These are phyloP conservation scores for Lactarius hatsudake DNA, from an alignment of 768 basidiomycete genomes.

Conservation along the genomic window DNA sequence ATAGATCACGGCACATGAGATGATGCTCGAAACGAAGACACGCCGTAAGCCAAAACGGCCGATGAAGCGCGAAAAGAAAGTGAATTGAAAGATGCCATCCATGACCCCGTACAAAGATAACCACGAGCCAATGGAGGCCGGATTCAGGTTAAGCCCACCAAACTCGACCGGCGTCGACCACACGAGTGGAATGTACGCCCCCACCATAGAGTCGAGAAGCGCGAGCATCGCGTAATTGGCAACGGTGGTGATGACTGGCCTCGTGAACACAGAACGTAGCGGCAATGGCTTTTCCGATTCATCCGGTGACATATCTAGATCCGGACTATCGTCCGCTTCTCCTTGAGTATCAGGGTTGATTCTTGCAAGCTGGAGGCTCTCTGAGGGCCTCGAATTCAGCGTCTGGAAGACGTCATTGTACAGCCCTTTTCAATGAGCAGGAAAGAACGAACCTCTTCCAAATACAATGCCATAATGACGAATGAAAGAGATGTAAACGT, in stretches of 20 bases:
- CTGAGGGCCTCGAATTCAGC: not conserved
- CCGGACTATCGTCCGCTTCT: not conserved
- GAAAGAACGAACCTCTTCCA: constrained; percentile 1
- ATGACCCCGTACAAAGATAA: constrained; percentile 37
- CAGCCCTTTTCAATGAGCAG: not conserved
- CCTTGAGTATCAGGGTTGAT: not conserved
- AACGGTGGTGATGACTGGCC: constrained; percentile 39
- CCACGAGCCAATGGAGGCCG: constrained; percentile 38
- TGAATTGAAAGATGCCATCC: constrained; percentile 39
- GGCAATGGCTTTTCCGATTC: constrained; percentile 21
- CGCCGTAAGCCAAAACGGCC: constrained; percentile 37
- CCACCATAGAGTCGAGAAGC: constrained; percentile 41
- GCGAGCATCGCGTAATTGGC: constrained; percentile 42
- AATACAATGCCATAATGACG: not conserved
- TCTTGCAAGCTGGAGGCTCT: not conserved
- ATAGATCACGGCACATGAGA: constrained; percentile 30
- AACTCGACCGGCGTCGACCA: constrained; percentile 34
- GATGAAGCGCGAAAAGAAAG: constrained; percentile 39
- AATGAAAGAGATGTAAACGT: not conserved
- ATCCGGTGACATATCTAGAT: not conserved
- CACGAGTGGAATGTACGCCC: constrained; percentile 47
- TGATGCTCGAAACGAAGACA: constrained; percentile 30
- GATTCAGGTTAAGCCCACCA: constrained; percentile 35
- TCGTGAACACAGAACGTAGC: constrained; percentile 33
- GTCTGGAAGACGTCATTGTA: not conserved